Percentiles rank a stretch among this genome's conserved stretches.
phyloP scores from a whole-genome alignment of 179 eudicot species.

The Spergularia azorica region DNA sequence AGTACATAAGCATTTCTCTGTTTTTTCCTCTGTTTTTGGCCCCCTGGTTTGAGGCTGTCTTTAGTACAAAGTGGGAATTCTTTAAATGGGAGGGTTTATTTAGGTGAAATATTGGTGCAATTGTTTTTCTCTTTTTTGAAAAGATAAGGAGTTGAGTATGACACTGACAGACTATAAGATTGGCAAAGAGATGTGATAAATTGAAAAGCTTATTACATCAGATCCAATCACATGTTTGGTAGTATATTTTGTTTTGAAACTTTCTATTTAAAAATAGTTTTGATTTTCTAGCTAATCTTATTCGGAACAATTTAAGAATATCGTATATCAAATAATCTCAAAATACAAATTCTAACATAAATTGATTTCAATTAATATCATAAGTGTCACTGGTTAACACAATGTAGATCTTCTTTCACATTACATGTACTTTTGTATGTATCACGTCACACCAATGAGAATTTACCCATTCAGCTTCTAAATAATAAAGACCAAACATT shows the following conservation, averaged over 20 bases:
- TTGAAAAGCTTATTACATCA: not conserved
- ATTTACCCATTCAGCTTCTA: no score
- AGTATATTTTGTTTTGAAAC: not conserved
- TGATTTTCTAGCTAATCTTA: no score
- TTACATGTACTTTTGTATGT: no score
- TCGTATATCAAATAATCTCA: no score
- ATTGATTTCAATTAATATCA: no score
- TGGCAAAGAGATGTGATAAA: not conserved
- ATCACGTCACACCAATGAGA: no score
- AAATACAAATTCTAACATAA: no score
- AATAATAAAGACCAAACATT: no score
- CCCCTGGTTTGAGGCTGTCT: not conserved
- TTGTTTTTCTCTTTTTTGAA: not conserved
- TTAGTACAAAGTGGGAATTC: slow-evolving; percentile 3
- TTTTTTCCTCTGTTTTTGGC: not conserved
- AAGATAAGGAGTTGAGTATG: slow-evolving; percentile 5
- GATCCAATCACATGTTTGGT: slow-evolving; percentile 4
- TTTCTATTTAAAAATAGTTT: no score
- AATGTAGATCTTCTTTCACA: no score
- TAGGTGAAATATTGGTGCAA: slow-evolving; percentile 15
- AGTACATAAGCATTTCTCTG: not conserved
- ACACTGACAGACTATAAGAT: not conserved
- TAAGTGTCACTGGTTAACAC: no score
- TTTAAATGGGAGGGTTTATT: not conserved
- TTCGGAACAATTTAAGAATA: no score